Evolutionary conservation across 495 filamentous ascomycete species (phyloP), one percentile per base, ranked within the genome.

Genomic region (Trichoderma asperelloides): DNA sequence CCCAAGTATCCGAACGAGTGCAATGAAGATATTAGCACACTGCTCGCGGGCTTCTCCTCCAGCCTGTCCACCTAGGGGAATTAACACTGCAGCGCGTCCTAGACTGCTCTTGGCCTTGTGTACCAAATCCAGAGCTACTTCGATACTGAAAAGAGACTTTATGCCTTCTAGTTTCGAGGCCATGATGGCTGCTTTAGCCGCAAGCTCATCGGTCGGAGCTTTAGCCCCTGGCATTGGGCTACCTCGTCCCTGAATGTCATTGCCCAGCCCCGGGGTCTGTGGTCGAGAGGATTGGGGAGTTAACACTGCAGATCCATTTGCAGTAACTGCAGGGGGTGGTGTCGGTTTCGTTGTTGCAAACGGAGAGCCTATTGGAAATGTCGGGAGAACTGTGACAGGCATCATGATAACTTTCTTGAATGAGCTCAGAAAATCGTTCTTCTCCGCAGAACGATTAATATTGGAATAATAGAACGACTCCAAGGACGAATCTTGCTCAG

Each of bases 331-430:
- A 12, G 76, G 51, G 13, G 39, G 9, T 3, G 64, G 9, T 30
- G 41, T 28, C 18, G 64, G 13, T 25, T 40, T 65, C 25, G 62
- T 43, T 18, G 78, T 72, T 11, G 74, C 71, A 62, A 80, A 82
- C 25, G 80, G 81, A 45, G 85, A 86, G 21, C 67, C 69, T 7
- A 78, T 75, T 51, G 80, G 81, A 63, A 89, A 84, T 7, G 75
- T 82, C 4, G 91, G 92, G 3, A 98, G 78, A 28, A 93, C 92
- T 63, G 91, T 95, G 37, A 98, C 93, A 27, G 96, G 96, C 87
- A 96, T 92, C 91, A 98, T 96, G 69, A 99, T 91, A 12, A 99
- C 95, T 73, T 99, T 98, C 76, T 92, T 97, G 81, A 99, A 99
- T 1, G 93, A 96, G 21, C 87, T 94, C 70, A 99, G 73, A 72